Evolutionary conservation across 768 basidiomycete genomes (phyloP).

Genomic region (Tricholoma sp.): DNA sequence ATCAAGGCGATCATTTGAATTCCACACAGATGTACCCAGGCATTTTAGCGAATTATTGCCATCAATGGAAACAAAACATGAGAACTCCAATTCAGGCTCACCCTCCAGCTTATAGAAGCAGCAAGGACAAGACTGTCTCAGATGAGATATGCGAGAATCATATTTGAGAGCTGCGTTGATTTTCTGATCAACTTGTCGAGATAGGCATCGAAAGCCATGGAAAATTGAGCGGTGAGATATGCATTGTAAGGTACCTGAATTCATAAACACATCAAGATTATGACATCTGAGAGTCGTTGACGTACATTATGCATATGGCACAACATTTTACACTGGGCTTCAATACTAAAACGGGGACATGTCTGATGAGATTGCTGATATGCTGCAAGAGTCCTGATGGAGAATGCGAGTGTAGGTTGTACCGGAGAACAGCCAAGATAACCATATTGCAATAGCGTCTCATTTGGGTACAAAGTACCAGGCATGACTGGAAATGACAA

Average conservation of each 20-base stretch:
- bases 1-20: neutral
- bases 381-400: constrained; percentile 1
- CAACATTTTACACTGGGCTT: constrained; percentile 6
- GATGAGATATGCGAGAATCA: neutral
- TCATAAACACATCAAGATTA: neutral
- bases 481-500: neutral
- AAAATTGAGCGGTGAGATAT: neutral
- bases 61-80: neutral
- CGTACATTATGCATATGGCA: constrained; percentile 12
- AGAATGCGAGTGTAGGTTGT: constrained; percentile 5
- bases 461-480: constrained; percentile 4
- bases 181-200: neutral
- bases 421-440: constrained; percentile 8
- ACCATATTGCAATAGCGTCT: constrained; percentile 7
- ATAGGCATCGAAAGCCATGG: neutral
- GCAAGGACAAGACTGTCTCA: neutral
- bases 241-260: constrained; percentile 1
- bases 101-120: constrained; percentile 1
- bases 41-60: neutral
- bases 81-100: neutral
- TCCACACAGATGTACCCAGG: neutral
- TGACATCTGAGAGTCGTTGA: neutral
- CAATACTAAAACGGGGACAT: constrained; percentile 6
- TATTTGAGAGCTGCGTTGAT: neutral
- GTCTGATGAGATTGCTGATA: constrained; percentile 9